Evolutionary conservation across 2,329 filamentous ascomycete genomes (phyloP).

Genomic region (Colletotrichum cuscutae): DNA sequence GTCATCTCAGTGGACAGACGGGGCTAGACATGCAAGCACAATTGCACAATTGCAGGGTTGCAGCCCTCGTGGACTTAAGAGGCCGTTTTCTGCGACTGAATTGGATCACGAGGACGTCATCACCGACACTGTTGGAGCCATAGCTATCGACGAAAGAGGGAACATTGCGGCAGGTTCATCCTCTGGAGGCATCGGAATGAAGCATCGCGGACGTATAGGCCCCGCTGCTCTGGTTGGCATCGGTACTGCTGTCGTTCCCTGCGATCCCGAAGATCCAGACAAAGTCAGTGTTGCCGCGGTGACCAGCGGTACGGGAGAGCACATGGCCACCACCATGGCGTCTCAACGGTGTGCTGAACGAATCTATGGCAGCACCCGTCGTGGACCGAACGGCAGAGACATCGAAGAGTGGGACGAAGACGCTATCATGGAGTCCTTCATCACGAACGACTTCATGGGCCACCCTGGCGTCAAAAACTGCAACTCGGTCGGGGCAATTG

Average conservation of each 20-base stretch:
- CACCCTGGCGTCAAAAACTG: slow-evolving; percentile 87
- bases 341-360: slow-evolving; percentile 88
- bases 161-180: slow-evolving; percentile 95
- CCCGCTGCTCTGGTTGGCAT: slow-evolving; percentile 94
- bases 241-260: slow-evolving; percentile 88
- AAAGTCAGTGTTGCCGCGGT: slow-evolving; percentile 81
- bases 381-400: slow-evolving; percentile 68
- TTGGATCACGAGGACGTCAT: slow-evolving; percentile 69
- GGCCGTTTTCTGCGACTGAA: slow-evolving; percentile 40
- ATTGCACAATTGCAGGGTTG: slow-evolving; percentile 30
- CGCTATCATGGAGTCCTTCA: slow-evolving; percentile 77
- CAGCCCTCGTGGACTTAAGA: slow-evolving; percentile 47
- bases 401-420: slow-evolving; percentile 80
- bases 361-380: slow-evolving; percentile 77
- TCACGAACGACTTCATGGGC: slow-evolving; percentile 90
- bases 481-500: slow-evolving; percentile 87
- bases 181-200: slow-evolving; percentile 98
- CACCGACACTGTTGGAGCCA: slow-evolving; percentile 95
- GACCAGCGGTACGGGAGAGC: slow-evolving; percentile 94
- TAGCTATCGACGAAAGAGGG: slow-evolving; percentile 87
- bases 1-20: slow-evolving; percentile 30
- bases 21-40: slow-evolving; percentile 18
- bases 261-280: slow-evolving; percentile 75
- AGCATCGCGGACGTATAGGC: slow-evolving; percentile 89
- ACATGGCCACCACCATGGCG: slow-evolving; percentile 96